Base-by-base conservation (phyloP, 257 asterid genomes). In the Lycium barbarum region DNA sequence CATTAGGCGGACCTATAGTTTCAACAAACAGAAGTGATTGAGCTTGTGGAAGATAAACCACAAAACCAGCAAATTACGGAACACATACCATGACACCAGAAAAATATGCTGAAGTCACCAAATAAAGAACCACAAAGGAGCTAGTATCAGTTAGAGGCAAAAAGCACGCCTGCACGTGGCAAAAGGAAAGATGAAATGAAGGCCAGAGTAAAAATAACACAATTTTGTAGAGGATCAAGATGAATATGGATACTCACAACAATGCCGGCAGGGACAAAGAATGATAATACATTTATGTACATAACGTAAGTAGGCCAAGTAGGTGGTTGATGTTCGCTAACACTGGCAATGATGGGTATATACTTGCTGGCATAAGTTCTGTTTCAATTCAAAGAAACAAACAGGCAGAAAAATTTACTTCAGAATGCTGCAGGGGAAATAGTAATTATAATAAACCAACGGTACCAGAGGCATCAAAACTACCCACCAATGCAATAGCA, bases 271-370 rank as follows among this genome's bases (percentile, higher is more conserved):
- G 99, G 99, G 83, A 97, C 99, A 92, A 97, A 89, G 90, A 97
- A 95, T 51, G 99, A 99, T 91, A 97, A 89, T 54, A 97, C 98
- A 87, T 97, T 97, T 55, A 97, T 92, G 88, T 97, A 99, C 99
- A 97, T 97, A 80, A 97, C 95, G 92, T 97, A 97, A 82, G 99
- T 95, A 33, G 99, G 99, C 99, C 99, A 97, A 61, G 99, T 95
- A 78, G 99, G 99, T 0, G 99, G 99, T 81, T 97, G 99, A 84
- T 97, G 99, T 88, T 95, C 99, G 84, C 99, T 97, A 85, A 97
- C 99, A 83, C 99, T 97, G 58, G 99, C 99, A 84, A 97, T 97
- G 71, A 97, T 97, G 51, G 99, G 99, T 91, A 97, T 97, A 87
- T 97, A 97, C 91, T 97, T 97, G 97, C 99, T 97, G 36, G 99